These are phyloP conservation scores for Gyromitra esculenta DNA, from an alignment of 2,329 filamentous ascomycete species.

Conservation along the genomic window DNA sequence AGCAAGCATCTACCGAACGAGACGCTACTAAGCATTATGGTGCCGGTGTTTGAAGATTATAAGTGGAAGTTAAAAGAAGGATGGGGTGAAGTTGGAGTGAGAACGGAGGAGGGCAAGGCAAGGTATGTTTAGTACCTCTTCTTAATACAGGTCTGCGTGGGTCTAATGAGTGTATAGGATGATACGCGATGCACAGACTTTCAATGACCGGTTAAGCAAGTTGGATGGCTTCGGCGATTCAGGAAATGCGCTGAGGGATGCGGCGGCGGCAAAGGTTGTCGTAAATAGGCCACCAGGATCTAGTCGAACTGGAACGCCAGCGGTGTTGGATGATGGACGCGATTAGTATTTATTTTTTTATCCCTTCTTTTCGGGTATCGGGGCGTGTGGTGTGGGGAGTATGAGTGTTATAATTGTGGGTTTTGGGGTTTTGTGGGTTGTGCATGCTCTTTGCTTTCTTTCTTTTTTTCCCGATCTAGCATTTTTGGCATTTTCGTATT, in stretches of 20 bases:
- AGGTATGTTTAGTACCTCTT: conserved; percentile 67
- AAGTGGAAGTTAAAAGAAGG: conserved; percentile 79
- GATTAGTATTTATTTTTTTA: conserved; percentile 5
- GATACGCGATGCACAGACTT: conserved; percentile 77
- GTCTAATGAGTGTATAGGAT: conserved; percentile 67
- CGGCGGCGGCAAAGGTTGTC: conserved; percentile 70
- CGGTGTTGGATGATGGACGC: conserved; percentile 12
- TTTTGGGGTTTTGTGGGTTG: conserved; percentile 14
- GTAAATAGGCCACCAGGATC: conserved; percentile 39
- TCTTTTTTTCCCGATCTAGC: conserved; percentile 16
- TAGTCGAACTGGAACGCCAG: conserved; percentile 41
- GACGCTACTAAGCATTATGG: conserved; percentile 83
- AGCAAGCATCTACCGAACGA: conserved; percentile 81
- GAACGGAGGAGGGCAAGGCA: conserved; percentile 73
- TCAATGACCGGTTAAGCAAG: conserved; percentile 75
- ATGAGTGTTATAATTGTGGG: conserved; percentile 23
- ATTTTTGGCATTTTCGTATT: conserved; percentile 31
- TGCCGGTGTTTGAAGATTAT: conserved; percentile 83
- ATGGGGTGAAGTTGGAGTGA: conserved; percentile 72
- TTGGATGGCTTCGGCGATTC: conserved; percentile 81
- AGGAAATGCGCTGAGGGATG: conserved; percentile 73
- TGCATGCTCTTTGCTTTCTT: conserved; percentile 19
- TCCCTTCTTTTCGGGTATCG: conserved; percentile 16
- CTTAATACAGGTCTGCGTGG: conserved; percentile 55
- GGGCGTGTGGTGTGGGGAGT: conserved; percentile 14